Percentiles rank a stretch among this genome's conserved stretches.
Conservation (phyloP, 116 monocot genomes). For the Trichopus zeylanicus region DNA sequence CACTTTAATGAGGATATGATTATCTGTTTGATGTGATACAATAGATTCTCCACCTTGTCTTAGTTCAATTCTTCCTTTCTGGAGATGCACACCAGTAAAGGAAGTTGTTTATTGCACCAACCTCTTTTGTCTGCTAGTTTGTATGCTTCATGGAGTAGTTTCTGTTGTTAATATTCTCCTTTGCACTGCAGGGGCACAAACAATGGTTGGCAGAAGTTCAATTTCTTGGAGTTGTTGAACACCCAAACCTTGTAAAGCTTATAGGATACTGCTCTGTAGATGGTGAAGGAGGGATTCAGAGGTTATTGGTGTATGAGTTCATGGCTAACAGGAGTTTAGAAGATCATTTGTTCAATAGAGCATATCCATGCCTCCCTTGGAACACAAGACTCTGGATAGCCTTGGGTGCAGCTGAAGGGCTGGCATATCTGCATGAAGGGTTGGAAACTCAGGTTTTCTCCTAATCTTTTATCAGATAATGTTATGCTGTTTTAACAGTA, state of each 20-base stretch:
- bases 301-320: constrained; percentile 25
- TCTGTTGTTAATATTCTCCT: too few relatives aligned
- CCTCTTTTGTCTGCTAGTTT: too few relatives aligned
- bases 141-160: too few relatives aligned
- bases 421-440: constrained; percentile 29
- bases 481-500: too few relatives aligned
- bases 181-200: constrained; percentile 19
- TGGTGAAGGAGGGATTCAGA: constrained; percentile 24
- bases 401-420: constrained; percentile 22
- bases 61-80: too few relatives aligned
- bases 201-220: constrained; percentile 33
- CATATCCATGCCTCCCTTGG: constrained; percentile 18
- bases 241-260: constrained; percentile 27
- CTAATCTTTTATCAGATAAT: too few relatives aligned
- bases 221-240: constrained; percentile 27
- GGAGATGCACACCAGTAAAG: too few relatives aligned
- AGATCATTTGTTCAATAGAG: constrained; percentile 15
- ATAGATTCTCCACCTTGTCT: too few relatives aligned
- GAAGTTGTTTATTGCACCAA: too few relatives aligned
- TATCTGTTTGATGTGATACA: too few relatives aligned
- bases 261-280: constrained; percentile 28
- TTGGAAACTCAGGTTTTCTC: constrained; percentile 26
- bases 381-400: constrained; percentile 21
- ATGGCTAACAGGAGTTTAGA: constrained; percentile 26
- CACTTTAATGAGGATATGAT: too few relatives aligned